A percentile compares a stretch with the other conserved stretches of the same genome.
Evolutionary conservation across 345 rosid genomes (phyloP).

Genomic region (Atalantia buxifolia): DNA sequence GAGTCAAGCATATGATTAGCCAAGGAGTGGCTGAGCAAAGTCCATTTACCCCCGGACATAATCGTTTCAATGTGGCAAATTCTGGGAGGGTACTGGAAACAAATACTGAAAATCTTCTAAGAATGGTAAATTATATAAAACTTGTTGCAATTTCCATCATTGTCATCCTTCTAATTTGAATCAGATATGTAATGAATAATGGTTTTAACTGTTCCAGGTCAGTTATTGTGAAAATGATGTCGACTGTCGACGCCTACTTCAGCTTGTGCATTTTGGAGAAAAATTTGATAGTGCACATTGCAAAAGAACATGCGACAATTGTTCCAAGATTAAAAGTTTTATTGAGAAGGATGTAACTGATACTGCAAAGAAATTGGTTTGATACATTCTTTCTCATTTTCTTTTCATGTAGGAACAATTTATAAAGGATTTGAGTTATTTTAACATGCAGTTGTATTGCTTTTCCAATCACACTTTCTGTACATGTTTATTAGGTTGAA

Average conservation of each 20-base stretch:
- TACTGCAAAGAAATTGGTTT: constrained; percentile 83
- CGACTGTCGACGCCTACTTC: constrained; percentile 89
- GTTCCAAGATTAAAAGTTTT: constrained; percentile 55
- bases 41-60: constrained; percentile 56
- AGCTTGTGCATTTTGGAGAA: constrained; percentile 92
- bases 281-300: constrained; percentile 76
- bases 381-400: constrained; percentile 18
- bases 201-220: constrained; percentile 54
- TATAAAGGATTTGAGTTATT: neutral
- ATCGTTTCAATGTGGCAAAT: constrained; percentile 45
- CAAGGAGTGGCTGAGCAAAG: constrained; percentile 85
- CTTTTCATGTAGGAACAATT: neutral
- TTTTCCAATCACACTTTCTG: constrained; percentile 6
- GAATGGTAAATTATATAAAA: constrained; percentile 54
- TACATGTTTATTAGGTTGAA: constrained; percentile 57
- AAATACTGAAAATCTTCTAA: constrained; percentile 82
- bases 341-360: constrained; percentile 85
- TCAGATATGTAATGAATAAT: constrained; percentile 10
- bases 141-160: neutral
- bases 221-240: constrained; percentile 94
- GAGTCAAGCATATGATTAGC: constrained; percentile 92
- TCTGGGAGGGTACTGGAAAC: constrained; percentile 83
- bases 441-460: neutral
- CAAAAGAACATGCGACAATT: constrained; percentile 83
- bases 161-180: neutral